Conservation (phyloP, 208 protist genomes). For the Leishmania turanica region DNA sequence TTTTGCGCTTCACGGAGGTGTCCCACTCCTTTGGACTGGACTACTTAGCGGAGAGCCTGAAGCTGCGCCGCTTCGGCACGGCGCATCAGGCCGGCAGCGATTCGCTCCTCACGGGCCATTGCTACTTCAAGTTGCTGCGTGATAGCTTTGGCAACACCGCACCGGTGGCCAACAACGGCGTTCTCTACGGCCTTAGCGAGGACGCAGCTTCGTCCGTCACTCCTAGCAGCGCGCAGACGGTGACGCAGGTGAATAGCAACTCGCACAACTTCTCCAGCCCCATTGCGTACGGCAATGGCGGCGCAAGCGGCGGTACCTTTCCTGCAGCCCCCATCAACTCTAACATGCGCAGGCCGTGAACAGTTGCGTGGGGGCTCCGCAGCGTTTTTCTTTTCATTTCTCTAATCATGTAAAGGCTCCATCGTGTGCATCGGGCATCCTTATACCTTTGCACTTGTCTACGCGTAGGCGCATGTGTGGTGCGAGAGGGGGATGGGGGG, state of each 20-base stretch:
- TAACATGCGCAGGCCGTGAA: constrained; percentile 25
- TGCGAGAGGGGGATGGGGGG: background rate
- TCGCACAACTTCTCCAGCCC: constrained; percentile 39
- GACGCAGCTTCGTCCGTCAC: constrained; percentile 81
- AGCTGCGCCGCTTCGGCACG: constrained; percentile 92
- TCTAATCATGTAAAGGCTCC: background rate
- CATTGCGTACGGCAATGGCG: constrained; percentile 32
- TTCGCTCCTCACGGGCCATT: constrained; percentile 97
- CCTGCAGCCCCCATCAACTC: constrained; percentile 37
- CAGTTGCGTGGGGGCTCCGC: background rate
- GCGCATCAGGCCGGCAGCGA: constrained; percentile 97
- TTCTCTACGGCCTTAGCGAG: constrained; percentile 96
- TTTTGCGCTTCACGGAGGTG: constrained; percentile 95
- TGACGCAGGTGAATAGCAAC: constrained; percentile 34
- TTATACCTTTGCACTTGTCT: background rate
- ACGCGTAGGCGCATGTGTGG: background rate
- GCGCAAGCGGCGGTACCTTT: constrained; percentile 24
- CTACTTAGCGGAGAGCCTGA: constrained; percentile 95
- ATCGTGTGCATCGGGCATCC: background rate
- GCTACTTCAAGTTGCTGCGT: constrained; percentile 97
- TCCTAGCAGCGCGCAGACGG: constrained; percentile 63
- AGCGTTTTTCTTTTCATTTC: background rate
- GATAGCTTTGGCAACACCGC: constrained; percentile 88
- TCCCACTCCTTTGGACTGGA: constrained; percentile 96
- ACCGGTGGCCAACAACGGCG: constrained; percentile 83